A percentile compares a stretch with the other conserved stretches of the same genome.
phyloP scores from a whole-genome alignment of 1,284 basidiomycete genomes.

The Cutaneotrichosporon cyanovorans region DNA sequence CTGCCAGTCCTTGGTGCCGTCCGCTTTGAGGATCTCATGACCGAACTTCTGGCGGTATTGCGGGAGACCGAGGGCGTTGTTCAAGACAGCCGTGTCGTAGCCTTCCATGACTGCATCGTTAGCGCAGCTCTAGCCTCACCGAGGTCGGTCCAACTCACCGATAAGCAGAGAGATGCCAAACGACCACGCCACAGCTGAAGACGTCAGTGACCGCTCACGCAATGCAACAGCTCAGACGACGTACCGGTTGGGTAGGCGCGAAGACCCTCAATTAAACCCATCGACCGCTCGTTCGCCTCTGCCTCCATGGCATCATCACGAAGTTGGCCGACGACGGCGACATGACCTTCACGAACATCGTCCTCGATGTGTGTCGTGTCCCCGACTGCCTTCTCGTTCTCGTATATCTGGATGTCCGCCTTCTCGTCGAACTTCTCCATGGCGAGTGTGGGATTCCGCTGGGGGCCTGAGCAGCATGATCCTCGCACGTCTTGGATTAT shows the following conservation, averaged over 20 bases:
- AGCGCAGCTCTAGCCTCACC: not conserved
- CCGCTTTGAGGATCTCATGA: not conserved
- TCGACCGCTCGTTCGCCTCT: slow-evolving; percentile 10
- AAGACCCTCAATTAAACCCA: slow-evolving; percentile 11
- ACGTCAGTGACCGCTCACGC: too few species aligned
- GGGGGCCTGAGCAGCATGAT: too few species aligned
- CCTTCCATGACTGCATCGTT: slow-evolving; percentile 7
- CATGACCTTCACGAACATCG: too few species aligned
- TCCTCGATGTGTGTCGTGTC: too few species aligned
- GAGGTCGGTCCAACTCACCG: not conserved
- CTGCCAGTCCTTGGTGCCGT: slow-evolving; percentile 16
- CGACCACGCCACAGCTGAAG: slow-evolving; percentile 14
- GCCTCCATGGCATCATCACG: slow-evolving; percentile 15
- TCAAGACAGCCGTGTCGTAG: slow-evolving; percentile 10
- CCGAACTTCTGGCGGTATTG: slow-evolving; percentile 17
- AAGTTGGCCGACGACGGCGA: not conserved
- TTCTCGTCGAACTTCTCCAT: too few species aligned
- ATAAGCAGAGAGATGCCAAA: slow-evolving; percentile 15
- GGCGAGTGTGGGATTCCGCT: too few species aligned
- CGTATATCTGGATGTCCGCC: too few species aligned
- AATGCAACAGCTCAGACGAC: too few species aligned
- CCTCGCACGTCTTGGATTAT: too few species aligned
- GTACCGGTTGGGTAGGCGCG: slow-evolving; percentile 8
- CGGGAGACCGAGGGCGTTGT: slow-evolving; percentile 7
- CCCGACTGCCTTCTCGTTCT: too few species aligned